Evolutionary conservation across 345 rosid genomes (phyloP), one percentile per base, ranked within the genome.

Genomic region (Gossypium australe): DNA sequence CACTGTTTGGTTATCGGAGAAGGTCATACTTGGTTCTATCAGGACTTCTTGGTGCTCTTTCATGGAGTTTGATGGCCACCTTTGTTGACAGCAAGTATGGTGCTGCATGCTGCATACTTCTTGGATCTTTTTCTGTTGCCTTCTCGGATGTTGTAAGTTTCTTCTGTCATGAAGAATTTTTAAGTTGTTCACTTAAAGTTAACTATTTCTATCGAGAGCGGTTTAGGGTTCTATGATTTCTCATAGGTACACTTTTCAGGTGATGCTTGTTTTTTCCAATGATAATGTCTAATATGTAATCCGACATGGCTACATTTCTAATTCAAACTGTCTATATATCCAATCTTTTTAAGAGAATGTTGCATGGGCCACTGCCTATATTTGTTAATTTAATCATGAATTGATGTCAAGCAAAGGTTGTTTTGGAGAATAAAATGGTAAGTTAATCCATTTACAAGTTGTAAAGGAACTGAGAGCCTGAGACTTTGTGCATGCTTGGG

Each of bases 1-100:
- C 98, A 59, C 86, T 91, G 7, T 93, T 95, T 83, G 99, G 99
- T 52, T 93, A 95, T 74, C 92, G 98, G 51, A 90, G 99, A 85
- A 91, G 99, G 79, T 95, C 99, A 0, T 95, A 93, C 83, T 83
- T 95, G 81, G 94, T 91, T 80, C 88, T 95, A 62, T 95, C 99
- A 0, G 99, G 98, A 49, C 92, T 95, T 80, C 94, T 95, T 79
- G 98, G 99, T 80, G 94, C 97, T 62, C 81, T 95, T 75, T 93
- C 98, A 2, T 95, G 99, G 99, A 89, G 85, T 79, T 89, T 93
- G 88, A 95, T 95, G 99, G 93, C 99, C 56, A 82, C 87, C 27
- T 76, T 92, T 72, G 98, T 90, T 82, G 94, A 90, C 65, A 84
- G 92, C 91, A 95, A 95, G 84, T 91, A 90, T 74, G 78, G 84